Evolutionary conservation across 1,284 basidiomycete species (phyloP).

Genomic region (Cutaneotrichosporon spelunceum): DNA sequence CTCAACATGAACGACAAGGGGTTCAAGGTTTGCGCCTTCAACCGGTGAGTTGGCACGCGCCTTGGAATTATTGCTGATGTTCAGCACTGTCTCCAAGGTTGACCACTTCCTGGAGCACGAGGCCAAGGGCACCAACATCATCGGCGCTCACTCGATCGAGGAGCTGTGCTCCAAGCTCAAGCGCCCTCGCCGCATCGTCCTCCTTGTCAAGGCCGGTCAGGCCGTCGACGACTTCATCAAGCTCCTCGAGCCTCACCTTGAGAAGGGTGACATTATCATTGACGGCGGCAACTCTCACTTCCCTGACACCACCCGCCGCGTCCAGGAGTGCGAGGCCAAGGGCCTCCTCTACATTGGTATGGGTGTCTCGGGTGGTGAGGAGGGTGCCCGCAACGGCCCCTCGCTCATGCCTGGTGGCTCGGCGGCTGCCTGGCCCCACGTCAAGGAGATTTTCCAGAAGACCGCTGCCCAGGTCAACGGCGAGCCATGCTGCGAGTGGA

Average conservation of each 20-base stretch:
- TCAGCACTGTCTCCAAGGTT: slow-evolving; percentile 83
- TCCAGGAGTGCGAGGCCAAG: slow-evolving; percentile 87
- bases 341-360: slow-evolving; percentile 96
- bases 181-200: slow-evolving; percentile 71
- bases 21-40: slow-evolving; percentile 93
- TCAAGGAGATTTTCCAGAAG: slow-evolving; percentile 99
- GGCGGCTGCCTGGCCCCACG: slow-evolving; percentile 86
- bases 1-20: slow-evolving; percentile 99
- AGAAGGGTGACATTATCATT: slow-evolving; percentile 86
- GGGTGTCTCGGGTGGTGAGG: slow-evolving; percentile 99
- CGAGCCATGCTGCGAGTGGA: slow-evolving; percentile 99
- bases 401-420: slow-evolving; percentile 99
- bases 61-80: not conserved
- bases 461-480: slow-evolving; percentile 92
- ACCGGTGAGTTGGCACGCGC: slow-evolving; percentile 59
- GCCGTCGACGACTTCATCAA: slow-evolving; percentile 61
- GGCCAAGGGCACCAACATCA: slow-evolving; percentile 95
- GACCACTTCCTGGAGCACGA: slow-evolving; percentile 93
- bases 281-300: slow-evolving; percentile 99
- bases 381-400: slow-evolving; percentile 95
- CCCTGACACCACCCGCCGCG: slow-evolving; percentile 95
- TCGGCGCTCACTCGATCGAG: slow-evolving; percentile 89
- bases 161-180: slow-evolving; percentile 66
- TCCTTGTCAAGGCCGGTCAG: slow-evolving; percentile 71
- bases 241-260: slow-evolving; percentile 58